Evolutionary conservation across 805 yeast genomes (phyloP), one percentile per base, ranked within the genome.

Genomic region (Teunomyces lycoperdinae): DNA sequence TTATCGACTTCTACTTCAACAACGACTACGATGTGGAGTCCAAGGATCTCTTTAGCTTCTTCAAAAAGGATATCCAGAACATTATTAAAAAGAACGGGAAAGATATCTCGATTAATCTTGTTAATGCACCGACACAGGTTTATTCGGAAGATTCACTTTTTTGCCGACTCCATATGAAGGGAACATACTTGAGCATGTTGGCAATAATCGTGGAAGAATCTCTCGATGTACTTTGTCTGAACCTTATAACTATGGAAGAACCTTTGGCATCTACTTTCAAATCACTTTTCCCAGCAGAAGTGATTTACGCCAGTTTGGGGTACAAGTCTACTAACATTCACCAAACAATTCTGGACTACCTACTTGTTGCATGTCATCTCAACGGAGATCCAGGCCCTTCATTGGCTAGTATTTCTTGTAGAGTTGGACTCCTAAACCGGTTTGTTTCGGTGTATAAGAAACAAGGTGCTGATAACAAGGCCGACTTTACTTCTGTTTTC

Each of bases 161-260:
- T 42, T 40, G 41, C 26, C 47, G 44, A n/a, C 52, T 65, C 29
- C 52, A 53, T 13, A 32, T 58, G 14, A 60, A 59, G 42, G 68
- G 72, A 3, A 48, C 65, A 0, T 68, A 58, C 45, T 44, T 70
- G 36, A 53, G 63, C 33, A 60, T 71, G 61, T 51, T 69, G 11
- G 59, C 62, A 1, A 42, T 71, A 13, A 56, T 70, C 1, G 55
- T 69, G 3, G 69, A 67, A 39, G 74, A 70, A 45, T 47, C 66
- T 1, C 52, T 68, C 14, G 63, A 60, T 9, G 35, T 50, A 10
- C 47, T 67, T 20, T 47, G 60, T 30, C 41, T 17, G 42, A 46
- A 44, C 8, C 31, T 52, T 9, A 43, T 43, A 4, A 48, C 43
- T 9, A 28, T 42, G 17, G 45, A 45, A 11, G 54, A 54, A 16